Percentiles rank a stretch among this genome's conserved stretches.
These are phyloP conservation scores for Aspergillus sp. DNA, from an alignment of 2,329 filamentous ascomycete species.

Conservation along the genomic window DNA sequence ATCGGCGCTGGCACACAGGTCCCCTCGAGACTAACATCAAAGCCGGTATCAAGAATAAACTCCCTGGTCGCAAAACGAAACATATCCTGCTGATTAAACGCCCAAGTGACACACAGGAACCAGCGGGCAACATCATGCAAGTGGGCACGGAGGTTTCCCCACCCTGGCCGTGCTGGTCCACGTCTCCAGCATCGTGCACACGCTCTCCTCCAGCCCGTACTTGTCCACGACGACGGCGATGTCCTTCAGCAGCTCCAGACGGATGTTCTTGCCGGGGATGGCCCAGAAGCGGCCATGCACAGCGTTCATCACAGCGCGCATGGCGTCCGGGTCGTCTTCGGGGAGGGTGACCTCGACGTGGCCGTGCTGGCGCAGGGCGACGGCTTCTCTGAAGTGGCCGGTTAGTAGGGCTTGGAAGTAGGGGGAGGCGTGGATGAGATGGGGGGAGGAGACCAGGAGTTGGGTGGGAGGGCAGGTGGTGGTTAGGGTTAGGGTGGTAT, in stretches of 20 bases:
- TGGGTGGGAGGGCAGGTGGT: background rate
- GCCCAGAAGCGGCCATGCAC: background rate
- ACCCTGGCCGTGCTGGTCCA: background rate
- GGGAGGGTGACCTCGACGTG: background rate
- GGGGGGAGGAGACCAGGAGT: background rate
- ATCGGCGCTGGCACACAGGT: background rate
- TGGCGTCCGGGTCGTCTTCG: background rate
- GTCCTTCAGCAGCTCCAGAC: background rate
- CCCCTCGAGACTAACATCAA: background rate
- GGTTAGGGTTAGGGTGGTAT: background rate
- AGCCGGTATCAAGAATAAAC: background rate
- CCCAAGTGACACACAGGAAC: background rate
- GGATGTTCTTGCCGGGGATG: background rate
- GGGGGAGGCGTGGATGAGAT: background rate
- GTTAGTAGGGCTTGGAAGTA: background rate
- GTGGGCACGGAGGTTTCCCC: background rate
- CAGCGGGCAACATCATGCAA: background rate
- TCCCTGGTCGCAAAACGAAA: background rate
- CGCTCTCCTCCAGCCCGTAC: background rate
- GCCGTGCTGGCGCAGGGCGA: background rate
- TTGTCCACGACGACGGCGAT: background rate
- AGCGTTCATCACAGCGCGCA: background rate
- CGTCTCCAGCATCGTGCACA: background rate
- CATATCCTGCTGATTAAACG: background rate
- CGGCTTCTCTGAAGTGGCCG: background rate